Base-by-base conservation (phyloP, 176 grass and related monocot genomes). In the Triticum monococcum region DNA sequence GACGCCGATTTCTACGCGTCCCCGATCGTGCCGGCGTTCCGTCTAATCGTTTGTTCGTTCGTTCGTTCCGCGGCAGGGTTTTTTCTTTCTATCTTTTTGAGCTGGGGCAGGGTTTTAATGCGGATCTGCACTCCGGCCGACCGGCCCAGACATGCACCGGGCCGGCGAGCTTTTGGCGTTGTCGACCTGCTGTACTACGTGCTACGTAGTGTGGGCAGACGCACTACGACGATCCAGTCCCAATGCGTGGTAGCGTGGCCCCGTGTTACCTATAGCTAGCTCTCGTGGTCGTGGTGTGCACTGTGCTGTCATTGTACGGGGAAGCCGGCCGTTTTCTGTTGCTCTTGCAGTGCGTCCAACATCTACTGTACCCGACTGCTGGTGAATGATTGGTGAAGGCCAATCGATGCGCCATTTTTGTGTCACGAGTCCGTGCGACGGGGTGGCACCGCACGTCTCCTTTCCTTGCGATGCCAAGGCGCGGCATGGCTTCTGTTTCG, bases 301-400 rank as follows among this genome's bases (percentile, higher is more conserved):
- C 28, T 50, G 48, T 61, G 22, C 20, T 22, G 73, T 43, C 26
- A 12, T 68, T 33, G 8, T 48, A 8, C 80, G 4, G 33, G 22
- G 71, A 61, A 36, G 28, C 36, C 38, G 68, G 30, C 75, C 40
- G 17, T 85, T 64, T 62, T 69, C 68, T 60, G 33, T 1, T 35
- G 79, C 12, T 35, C 74, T 36, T 71, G 60, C 31, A 50, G 17
- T 79, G 31, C 66, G 12, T 45, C 50, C 35, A 40, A 81, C 14
- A 16, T 48, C 36, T 4, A 16, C 5, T 23, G 36, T 52, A 78
- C 33, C 5, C 20, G 17, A 46, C 32, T 22, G 57, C 28, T 1
- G 17, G 31, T 41, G 66, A 28, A 90, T 90, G 74, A 83, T 87
- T 66, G 80, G 80, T 90, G 83, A 66, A 87, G 59, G 24, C 80